Conservation (phyloP, 768 basidiomycete genomes). For the Pleurotus giganteus region DNA sequence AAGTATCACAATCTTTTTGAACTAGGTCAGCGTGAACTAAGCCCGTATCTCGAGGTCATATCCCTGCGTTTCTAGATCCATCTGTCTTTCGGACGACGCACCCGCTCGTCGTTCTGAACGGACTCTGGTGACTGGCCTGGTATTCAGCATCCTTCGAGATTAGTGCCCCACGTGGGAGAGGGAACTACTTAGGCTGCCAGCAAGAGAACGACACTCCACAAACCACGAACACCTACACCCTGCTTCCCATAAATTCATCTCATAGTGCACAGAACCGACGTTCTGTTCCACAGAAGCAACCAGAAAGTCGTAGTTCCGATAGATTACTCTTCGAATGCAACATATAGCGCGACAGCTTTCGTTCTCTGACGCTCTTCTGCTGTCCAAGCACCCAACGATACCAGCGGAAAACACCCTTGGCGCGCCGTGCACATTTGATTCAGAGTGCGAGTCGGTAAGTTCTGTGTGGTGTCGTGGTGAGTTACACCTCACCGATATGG, state of each 20-base stretch:
- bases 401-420: conserved; percentile 41
- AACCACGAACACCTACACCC: conserved; percentile 52
- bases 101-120: too few species aligned
- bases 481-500: background rate
- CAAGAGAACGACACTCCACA: conserved; percentile 30
- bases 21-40: too few species aligned
- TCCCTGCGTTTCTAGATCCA: too few species aligned
- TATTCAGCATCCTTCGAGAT: too few species aligned
- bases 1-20: too few species aligned
- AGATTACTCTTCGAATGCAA: conserved; percentile 42
- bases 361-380: conserved; percentile 52
- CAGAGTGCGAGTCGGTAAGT: conserved; percentile 49
- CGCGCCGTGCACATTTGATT: conserved; percentile 44
- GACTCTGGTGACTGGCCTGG: too few species aligned
- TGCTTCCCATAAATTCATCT: conserved; percentile 52
- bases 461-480: background rate
- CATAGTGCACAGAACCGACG: conserved; percentile 57
- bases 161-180: too few species aligned
- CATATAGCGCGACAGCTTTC: conserved; percentile 61
- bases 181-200: too few species aligned
- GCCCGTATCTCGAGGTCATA: too few species aligned
- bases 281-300: conserved; percentile 45
- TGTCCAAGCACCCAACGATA: conserved; percentile 43
- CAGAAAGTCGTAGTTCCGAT: conserved; percentile 22
- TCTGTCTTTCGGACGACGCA: too few species aligned